phyloP scores from a whole-genome alignment of 208 protist species.

The Acanthamoeba quina region DNA sequence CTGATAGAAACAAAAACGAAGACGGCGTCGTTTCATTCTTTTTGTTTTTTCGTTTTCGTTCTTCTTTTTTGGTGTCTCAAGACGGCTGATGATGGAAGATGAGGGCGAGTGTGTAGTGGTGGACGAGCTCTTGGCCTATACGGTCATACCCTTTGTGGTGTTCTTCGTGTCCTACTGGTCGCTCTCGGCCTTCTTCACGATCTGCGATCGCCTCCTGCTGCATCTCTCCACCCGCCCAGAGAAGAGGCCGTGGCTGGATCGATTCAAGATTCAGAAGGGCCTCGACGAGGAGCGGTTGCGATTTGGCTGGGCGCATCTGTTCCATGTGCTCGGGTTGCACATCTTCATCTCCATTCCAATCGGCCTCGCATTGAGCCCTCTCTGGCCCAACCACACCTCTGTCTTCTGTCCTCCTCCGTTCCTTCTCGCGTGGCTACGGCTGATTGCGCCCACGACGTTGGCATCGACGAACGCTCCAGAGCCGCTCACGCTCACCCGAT shows the following conservation, averaged over 20 bases:
- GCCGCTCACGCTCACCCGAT: not conserved
- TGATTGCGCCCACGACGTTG: not conserved
- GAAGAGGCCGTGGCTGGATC: not conserved
- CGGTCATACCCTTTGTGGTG: not conserved
- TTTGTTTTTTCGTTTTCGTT: too few species aligned
- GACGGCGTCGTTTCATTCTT: too few species aligned
- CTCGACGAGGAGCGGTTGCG: not conserved
- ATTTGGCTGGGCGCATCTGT: not conserved
- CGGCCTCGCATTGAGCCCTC: not conserved
- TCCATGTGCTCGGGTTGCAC: not conserved
- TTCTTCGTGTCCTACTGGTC: constrained; percentile 2
- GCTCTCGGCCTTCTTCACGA: not conserved
- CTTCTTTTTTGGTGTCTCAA: too few species aligned
- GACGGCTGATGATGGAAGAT: too few species aligned
- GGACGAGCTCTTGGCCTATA: not conserved
- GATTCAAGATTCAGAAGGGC: constrained; percentile 38
- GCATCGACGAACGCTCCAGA: not conserved
- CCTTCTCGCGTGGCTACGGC: not conserved
- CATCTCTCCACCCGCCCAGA: not conserved
- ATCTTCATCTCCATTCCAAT: not conserved
- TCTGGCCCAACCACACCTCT: not conserved
- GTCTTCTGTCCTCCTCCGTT: not conserved
- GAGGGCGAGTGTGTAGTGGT: not conserved
- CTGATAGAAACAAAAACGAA: not conserved
- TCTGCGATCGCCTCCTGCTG: not conserved